Evolutionary conservation across 768 basidiomycete genomes (phyloP).

Genomic region (Lentinula raphanica): DNA sequence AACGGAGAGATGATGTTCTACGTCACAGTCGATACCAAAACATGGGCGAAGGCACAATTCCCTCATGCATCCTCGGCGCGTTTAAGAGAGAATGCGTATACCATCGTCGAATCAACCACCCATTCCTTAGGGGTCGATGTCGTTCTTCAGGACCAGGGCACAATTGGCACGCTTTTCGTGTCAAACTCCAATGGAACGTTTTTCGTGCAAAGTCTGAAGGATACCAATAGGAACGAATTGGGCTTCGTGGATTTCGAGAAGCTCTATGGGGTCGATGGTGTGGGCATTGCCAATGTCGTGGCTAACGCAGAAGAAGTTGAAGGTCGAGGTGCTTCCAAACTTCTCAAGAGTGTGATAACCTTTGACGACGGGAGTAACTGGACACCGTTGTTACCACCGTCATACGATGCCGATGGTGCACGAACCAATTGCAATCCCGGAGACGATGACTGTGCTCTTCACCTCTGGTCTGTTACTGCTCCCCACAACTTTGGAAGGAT

Average conservation of each 20-base stretch:
- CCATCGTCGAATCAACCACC: constrained; percentile 88
- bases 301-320: constrained; percentile 82
- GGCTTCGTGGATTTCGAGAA: constrained; percentile 95
- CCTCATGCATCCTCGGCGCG: constrained; percentile 80
- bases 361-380: constrained; percentile 90
- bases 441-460: constrained; percentile 72
- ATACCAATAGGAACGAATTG: constrained; percentile 84
- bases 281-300: constrained; percentile 88
- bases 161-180: constrained; percentile 88
- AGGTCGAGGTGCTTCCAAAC: constrained; percentile 59
- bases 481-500: constrained; percentile 93
- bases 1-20: constrained; percentile 79
- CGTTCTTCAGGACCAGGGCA: constrained; percentile 58
- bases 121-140: constrained; percentile 96
- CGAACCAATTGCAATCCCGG: constrained; percentile 56
- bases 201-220: constrained; percentile 85
- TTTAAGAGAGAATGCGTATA: constrained; percentile 90
- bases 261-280: constrained; percentile 80
- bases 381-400: constrained; percentile 54
- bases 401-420: constrained; percentile 54
- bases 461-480: constrained; percentile 87
- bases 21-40: constrained; percentile 76
- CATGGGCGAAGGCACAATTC: constrained; percentile 88
- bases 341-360: constrained; percentile 74
- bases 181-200: constrained; percentile 95